Conservation (phyloP, 2,329 filamentous ascomycete genomes). For the Leptosphaerulina australis region DNA sequence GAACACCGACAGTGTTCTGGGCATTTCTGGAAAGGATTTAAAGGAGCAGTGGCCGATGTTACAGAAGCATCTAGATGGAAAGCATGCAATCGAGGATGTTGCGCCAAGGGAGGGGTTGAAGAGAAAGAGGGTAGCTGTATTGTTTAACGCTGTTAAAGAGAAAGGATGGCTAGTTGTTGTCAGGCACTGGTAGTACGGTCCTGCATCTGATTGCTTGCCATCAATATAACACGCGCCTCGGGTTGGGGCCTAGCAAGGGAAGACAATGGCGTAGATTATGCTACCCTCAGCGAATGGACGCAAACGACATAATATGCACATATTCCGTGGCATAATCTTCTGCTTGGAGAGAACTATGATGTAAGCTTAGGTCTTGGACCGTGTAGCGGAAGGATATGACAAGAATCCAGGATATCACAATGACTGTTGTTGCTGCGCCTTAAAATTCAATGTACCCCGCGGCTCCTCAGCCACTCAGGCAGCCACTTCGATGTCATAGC, state of each 20-base stretch:
- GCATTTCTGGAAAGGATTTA: conserved; percentile 47
- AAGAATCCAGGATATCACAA: background rate
- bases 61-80: conserved; percentile 86
- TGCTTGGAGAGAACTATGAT: too few relatives aligned
- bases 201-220: background rate
- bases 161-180: conserved; percentile 62
- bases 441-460: conserved; percentile 3
- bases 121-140: conserved; percentile 67
- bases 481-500: conserved; percentile 20
- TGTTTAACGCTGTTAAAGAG: conserved; percentile 69
- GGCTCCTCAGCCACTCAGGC: conserved; percentile 13
- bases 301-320: too few relatives aligned
- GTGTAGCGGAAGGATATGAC: background rate
- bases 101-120: conserved; percentile 85
- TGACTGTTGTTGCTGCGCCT: conserved; percentile 5
- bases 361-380: too few relatives aligned
- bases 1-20: conserved; percentile 21
- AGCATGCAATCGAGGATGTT: conserved; percentile 83
- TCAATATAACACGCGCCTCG: background rate
- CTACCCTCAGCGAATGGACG: too few relatives aligned
- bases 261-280: too few relatives aligned
- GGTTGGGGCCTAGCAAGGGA: background rate
- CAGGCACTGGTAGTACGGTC: conserved; percentile 45
- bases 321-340: too few relatives aligned
- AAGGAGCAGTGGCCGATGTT: conserved; percentile 74